phyloP scores from a whole-genome alignment of 2,329 filamentous ascomycete genomes.

The Calonectria honghensis region DNA sequence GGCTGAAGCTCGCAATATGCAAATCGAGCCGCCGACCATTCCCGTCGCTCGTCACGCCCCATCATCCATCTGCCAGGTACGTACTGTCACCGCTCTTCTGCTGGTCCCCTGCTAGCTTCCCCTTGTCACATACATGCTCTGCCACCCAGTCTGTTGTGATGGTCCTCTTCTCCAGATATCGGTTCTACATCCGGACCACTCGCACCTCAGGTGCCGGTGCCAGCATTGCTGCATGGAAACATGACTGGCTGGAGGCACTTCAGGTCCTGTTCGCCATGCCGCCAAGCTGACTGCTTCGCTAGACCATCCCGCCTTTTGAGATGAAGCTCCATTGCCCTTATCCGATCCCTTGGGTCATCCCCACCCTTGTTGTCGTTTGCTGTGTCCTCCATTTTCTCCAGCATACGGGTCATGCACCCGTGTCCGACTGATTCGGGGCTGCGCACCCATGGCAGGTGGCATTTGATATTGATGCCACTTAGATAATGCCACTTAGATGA shows the following conservation, averaged over 20 bases:
- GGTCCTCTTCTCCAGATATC: constrained; percentile 33
- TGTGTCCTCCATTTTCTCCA: neutral
- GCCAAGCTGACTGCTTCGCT: constrained; percentile 38
- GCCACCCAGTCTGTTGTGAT: constrained; percentile 28
- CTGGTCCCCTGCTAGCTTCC: constrained; percentile 34
- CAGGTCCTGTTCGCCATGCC: constrained; percentile 34
- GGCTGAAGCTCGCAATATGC: constrained; percentile 36
- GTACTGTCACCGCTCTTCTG: constrained; percentile 51
- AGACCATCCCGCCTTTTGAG: constrained; percentile 38
- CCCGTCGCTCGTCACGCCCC: constrained; percentile 21
- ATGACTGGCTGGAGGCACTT: constrained; percentile 30
- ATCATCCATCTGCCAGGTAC: constrained; percentile 36
- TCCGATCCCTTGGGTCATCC: constrained; percentile 30
- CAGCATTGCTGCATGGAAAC: constrained; percentile 19
- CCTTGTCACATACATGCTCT: constrained; percentile 28
- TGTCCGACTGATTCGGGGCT: constrained; percentile 10
- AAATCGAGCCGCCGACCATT: constrained; percentile 33
- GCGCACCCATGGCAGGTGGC: constrained; percentile 24
- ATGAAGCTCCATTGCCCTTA: constrained; percentile 30
- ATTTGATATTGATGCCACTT: constrained; percentile 20
- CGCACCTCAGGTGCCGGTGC: constrained; percentile 36
- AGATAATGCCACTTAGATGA: constrained; percentile 18
- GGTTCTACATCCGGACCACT: constrained; percentile 32
- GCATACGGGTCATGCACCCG: constrained; percentile 5
- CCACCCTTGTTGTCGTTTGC: constrained; percentile 10